Percentiles rank a stretch among this genome's conserved stretches.
Evolutionary conservation across 1,284 basidiomycete species (phyloP).

Genomic region (Pseudozyma pruni): DNA sequence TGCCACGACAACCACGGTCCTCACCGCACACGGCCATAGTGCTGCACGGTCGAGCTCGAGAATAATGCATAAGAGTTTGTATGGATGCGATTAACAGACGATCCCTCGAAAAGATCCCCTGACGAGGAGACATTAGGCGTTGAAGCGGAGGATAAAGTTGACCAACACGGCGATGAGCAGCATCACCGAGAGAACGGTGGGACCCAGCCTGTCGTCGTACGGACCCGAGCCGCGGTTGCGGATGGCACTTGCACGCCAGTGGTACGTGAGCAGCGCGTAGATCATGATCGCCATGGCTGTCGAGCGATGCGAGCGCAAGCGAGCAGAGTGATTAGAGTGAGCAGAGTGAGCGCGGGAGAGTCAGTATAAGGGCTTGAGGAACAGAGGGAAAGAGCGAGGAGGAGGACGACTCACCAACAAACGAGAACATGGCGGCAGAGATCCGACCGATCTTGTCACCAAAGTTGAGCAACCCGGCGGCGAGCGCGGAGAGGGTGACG

Average conservation of each 20-base stretch:
- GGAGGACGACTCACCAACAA: slow-evolving; percentile 77
- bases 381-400: not conserved
- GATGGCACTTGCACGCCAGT: slow-evolving; percentile 94
- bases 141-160: slow-evolving; percentile 68
- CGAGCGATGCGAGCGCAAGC: too few species aligned
- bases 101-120: not conserved
- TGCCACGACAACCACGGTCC: too few species aligned
- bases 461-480: slow-evolving; percentile 68
- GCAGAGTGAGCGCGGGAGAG: too few species aligned
- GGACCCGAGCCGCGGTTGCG: slow-evolving; percentile 89
- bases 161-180: slow-evolving; percentile 66
- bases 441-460: slow-evolving; percentile 79
- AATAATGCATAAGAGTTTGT: too few species aligned
- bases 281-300: slow-evolving; percentile 95
- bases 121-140: slow-evolving; percentile 14
- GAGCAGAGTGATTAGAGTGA: too few species aligned
- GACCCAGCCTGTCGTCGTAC: slow-evolving; percentile 89
- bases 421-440: slow-evolving; percentile 89
- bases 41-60: too few species aligned
- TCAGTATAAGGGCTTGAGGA: not conserved
- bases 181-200: slow-evolving; percentile 65
- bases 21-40: too few species aligned
- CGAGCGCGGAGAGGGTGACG: slow-evolving; percentile 67
- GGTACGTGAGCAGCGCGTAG: slow-evolving; percentile 93
- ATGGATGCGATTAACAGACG: too few species aligned